phyloP scores from a whole-genome alignment of 208 protist species.

The Leishmania guyanensis region DNA sequence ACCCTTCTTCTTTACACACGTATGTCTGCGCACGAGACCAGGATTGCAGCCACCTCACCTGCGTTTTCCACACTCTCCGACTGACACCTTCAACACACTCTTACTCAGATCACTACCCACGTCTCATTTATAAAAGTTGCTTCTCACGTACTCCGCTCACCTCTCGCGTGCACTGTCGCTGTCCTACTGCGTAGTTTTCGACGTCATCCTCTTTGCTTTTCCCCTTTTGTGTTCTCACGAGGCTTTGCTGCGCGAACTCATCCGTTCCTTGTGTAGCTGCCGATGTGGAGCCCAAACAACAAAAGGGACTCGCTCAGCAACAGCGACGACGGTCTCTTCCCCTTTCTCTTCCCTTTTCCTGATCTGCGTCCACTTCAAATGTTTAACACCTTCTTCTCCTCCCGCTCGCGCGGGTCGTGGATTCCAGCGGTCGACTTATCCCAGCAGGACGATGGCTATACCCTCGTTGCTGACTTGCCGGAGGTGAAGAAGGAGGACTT shows the following conservation, averaged over 20 bases:
- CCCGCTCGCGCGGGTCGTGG: slow-evolving; percentile 65
- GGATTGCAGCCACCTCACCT: background rate
- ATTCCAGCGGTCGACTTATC: slow-evolving; percentile 73
- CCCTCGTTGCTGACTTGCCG: slow-evolving; percentile 69
- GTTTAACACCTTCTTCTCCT: slow-evolving; percentile 51
- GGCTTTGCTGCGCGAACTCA: background rate
- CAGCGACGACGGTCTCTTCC: background rate
- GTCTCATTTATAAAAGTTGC: background rate
- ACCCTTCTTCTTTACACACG: background rate
- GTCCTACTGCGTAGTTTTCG: background rate
- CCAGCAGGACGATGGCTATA: slow-evolving; percentile 62
- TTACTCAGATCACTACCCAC: background rate
- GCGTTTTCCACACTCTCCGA: background rate
- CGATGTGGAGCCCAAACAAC: slow-evolving; percentile 9
- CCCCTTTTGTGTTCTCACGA: background rate
- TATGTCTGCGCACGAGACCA: background rate
- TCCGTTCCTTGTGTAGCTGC: background rate
- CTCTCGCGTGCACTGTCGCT: background rate
- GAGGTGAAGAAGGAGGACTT: slow-evolving; percentile 74
- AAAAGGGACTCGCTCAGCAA: slow-evolving; percentile 2
- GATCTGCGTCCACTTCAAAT: slow-evolving; percentile 13
- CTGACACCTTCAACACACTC: background rate
- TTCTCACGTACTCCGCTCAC: background rate
- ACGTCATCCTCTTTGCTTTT: background rate
- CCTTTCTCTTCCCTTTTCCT: slow-evolving; percentile 15